Evolutionary conservation across 2,329 filamentous ascomycete species (phyloP).

Genomic region (Berkeleyomyces basicola): DNA sequence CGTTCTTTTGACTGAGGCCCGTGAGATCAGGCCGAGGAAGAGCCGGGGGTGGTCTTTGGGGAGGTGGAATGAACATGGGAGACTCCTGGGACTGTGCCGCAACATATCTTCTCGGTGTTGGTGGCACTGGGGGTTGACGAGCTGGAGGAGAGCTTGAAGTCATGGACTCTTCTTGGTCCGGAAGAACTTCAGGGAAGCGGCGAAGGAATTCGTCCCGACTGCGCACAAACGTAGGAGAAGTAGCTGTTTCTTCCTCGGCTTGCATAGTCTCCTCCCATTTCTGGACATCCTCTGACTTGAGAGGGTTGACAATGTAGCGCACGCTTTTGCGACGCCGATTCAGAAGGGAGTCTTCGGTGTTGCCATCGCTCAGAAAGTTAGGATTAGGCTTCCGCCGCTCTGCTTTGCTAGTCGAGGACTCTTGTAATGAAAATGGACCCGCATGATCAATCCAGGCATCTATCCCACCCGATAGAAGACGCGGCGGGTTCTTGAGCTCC

Average conservation of each 20-base stretch:
- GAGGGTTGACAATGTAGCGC: slow-evolving; percentile 41
- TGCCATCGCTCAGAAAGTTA: slow-evolving; percentile 1
- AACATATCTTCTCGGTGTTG: background rate
- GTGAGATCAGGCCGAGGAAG: slow-evolving; percentile 53
- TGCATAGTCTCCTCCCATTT: slow-evolving; percentile 65
- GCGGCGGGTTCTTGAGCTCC: slow-evolving; percentile 54
- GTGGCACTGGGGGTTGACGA: background rate
- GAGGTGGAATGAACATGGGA: slow-evolving; percentile 11
- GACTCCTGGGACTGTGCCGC: background rate
- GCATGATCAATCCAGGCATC: slow-evolving; percentile 77
- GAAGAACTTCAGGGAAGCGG: slow-evolving; percentile 56
- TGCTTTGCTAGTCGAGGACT: slow-evolving; percentile 20
- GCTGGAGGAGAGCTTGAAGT: slow-evolving; percentile 18
- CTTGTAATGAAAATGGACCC: slow-evolving; percentile 45
- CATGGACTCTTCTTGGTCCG: slow-evolving; percentile 42
- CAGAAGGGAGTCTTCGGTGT: background rate
- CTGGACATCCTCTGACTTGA: slow-evolving; percentile 66
- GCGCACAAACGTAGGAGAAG: slow-evolving; percentile 40
- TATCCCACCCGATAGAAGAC: slow-evolving; percentile 66
- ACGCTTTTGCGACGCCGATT: slow-evolving; percentile 21
- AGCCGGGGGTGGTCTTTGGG: slow-evolving; percentile 34
- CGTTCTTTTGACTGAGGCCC: slow-evolving; percentile 10
- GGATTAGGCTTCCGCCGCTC: slow-evolving; percentile 11
- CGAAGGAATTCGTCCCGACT: slow-evolving; percentile 73
- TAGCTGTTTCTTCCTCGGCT: slow-evolving; percentile 39